Percentiles rank a stretch among this genome's conserved stretches.
These are phyloP conservation scores for Ogataea kodamae DNA, from an alignment of 805 yeast genomes.

Conservation along the genomic window DNA sequence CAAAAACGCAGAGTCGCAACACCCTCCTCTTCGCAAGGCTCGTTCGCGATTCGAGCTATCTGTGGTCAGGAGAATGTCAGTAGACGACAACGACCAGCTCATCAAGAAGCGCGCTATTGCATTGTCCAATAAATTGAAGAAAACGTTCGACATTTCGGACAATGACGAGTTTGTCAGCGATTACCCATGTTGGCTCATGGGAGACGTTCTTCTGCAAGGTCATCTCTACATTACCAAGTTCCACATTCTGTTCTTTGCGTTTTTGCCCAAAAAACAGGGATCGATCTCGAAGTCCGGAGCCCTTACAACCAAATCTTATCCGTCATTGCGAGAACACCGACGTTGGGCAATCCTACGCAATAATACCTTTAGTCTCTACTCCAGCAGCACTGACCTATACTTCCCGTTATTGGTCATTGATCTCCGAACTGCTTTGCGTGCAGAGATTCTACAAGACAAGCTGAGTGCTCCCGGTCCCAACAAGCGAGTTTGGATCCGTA, in stretches of 20 bases:
- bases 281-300: conserved; percentile 47
- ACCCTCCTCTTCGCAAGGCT: conserved; percentile 9
- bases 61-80: conserved; percentile 30
- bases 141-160: conserved; percentile 44
- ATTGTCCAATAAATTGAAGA: conserved; percentile 34
- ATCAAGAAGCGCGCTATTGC: conserved; percentile 34
- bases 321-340: conserved; percentile 42
- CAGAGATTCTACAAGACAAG: conserved; percentile 42
- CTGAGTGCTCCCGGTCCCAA: conserved; percentile 16
- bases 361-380: conserved; percentile 64
- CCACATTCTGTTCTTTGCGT: conserved; percentile 71
- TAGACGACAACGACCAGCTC: conserved; percentile 12
- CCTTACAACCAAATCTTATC: conserved; percentile 40
- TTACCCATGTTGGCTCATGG: conserved; percentile 73
- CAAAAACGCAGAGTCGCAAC: conserved; percentile 1
- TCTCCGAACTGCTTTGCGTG: conserved; percentile 57
- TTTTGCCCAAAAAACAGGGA: conserved; percentile 56
- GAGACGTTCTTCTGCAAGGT: conserved; percentile 84
- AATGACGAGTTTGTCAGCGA: conserved; percentile 58
- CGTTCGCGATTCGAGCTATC: conserved; percentile 33
- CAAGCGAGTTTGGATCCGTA: conserved; percentile 47
- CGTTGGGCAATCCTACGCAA: conserved; percentile 80
- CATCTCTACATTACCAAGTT: conserved; percentile 68
- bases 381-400: conserved; percentile 73
- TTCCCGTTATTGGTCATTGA: conserved; percentile 79